Percentiles rank a stretch among this genome's conserved stretches.
Conservation (phyloP, 345 rosid species). For the Barbarea vulgaris region DNA sequence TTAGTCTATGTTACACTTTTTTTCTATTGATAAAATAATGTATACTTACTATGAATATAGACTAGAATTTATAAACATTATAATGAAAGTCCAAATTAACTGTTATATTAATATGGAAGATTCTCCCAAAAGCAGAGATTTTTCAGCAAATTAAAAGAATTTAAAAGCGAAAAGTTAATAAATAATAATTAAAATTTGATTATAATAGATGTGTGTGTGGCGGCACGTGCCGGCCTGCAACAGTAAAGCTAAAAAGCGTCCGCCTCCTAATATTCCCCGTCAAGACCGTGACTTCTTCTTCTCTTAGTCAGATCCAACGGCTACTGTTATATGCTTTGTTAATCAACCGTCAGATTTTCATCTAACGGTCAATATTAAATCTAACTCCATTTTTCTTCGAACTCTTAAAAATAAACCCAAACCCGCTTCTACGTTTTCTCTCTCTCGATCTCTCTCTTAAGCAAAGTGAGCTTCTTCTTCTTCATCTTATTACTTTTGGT, state of each 20-base stretch:
- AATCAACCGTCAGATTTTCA: conserved; percentile 41
- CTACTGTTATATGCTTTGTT: background rate
- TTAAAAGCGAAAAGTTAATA: background rate
- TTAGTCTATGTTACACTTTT: conserved; percentile 19
- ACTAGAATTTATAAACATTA: background rate
- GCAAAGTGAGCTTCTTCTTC: conserved; percentile 15
- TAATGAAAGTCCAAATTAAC: conserved; percentile 14
- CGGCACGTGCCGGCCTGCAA: conserved; percentile 73
- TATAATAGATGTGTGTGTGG: conserved; percentile 15
- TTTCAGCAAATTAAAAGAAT: background rate
- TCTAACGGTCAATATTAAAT: conserved; percentile 61
- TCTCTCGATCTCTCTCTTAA: conserved; percentile 8
- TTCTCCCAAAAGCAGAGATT: conserved; percentile 12
- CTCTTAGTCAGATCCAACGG: conserved; percentile 53
- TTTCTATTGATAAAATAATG: conserved; percentile 8
- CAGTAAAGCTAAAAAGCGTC: conserved; percentile 46
- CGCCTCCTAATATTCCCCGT: conserved; percentile 52
- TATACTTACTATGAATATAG: conserved; percentile 17
- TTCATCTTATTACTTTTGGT: background rate
- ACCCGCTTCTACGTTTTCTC: conserved; percentile 42
- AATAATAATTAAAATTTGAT: background rate
- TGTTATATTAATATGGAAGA: conserved; percentile 19
- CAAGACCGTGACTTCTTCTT: conserved; percentile 45
- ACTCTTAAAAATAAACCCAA: conserved; percentile 41
- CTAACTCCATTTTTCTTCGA: conserved; percentile 28